Evolutionary conservation across 345 rosid genomes (phyloP), one percentile per base, ranked within the genome.

Genomic region (Balakata baccata): DNA sequence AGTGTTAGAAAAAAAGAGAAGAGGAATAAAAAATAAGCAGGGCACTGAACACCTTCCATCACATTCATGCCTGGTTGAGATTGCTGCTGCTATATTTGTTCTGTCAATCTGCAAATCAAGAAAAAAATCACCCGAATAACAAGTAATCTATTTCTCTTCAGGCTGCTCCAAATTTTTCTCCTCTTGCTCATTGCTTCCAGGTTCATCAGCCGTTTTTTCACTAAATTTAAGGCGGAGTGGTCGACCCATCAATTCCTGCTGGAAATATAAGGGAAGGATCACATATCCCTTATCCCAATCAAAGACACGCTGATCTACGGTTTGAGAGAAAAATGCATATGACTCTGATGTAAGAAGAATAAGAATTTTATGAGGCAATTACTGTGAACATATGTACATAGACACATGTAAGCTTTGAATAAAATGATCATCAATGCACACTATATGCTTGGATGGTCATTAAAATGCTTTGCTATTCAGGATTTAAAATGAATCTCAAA

Each of bases 241-340:
- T 17, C 97, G 89, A 20, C 89, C 97, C 97, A 92, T 88, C 75
- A 94, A 79, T 77, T 92, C 94, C 97, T 92, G 77, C 72, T 79
- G 39, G 47, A 77, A 11, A 64, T 70, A 66, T 22, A 78, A 67
- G 20, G n/a, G 77, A 61, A 76, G 5, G 43, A 58, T 66, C 45
- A 71, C 12, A 5, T 11, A 18, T 12, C 43, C 49, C 6, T 38
- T 45, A 34, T 58, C 23, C 43, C 23, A 43, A 53, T 54, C 10
- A 54, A 46, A 66, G 16, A 49, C 14, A 8, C 16, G 17, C 39
- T 41, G 3, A 22, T 23, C 23, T 49, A 49, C 6, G 5, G 3
- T 34, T 49, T 7, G 43, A 20, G 9, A 16, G 1, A 14, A 13
- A 66, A 66, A 39, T 7, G 6, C 34, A 29, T 1, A 2, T 29